Evolutionary conservation across 805 yeast genomes (phyloP).

Genomic region (Saccharomyces kudriavzevii): DNA sequence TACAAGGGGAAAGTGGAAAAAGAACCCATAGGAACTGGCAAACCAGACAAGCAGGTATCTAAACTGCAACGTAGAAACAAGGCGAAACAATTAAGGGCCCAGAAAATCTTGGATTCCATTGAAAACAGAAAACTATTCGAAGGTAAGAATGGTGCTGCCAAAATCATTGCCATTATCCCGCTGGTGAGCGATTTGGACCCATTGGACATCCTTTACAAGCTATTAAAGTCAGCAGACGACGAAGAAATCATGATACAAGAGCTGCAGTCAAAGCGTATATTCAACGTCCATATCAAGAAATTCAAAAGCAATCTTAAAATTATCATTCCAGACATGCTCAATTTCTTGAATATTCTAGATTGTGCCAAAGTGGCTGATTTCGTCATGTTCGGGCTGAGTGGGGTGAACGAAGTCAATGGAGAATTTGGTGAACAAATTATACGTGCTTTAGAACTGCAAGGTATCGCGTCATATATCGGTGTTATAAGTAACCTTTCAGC

Average conservation of each 20-base stretch:
- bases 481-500: conserved; percentile 66
- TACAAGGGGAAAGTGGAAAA: conserved; percentile 85
- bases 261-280: conserved; percentile 39
- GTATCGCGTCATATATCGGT: conserved; percentile 75
- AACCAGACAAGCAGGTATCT: conserved; percentile 29
- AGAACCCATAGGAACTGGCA: conserved; percentile 31
- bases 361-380: conserved; percentile 85
- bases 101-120: conserved; percentile 56
- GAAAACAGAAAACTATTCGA: conserved; percentile 65
- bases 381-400: conserved; percentile 84
- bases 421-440: conserved; percentile 81
- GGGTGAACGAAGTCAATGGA: conserved; percentile 70
- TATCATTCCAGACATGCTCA: conserved; percentile 60
- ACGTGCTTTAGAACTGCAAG: conserved; percentile 85
- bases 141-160: conserved; percentile 73
- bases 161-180: conserved; percentile 73
- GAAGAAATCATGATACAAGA: conserved; percentile 24
- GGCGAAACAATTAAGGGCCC: conserved; percentile 66
- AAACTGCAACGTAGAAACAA: conserved; percentile 67
- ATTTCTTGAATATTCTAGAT: conserved; percentile 67
- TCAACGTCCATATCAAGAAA: conserved; percentile 45
- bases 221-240: conserved; percentile 36
- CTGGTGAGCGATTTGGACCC: conserved; percentile 64
- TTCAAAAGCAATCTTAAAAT: conserved; percentile 69
- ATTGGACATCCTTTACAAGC: conserved; percentile 42